Percentiles rank a stretch among this genome's conserved stretches.
phyloP scores from a whole-genome alignment of 2,329 filamentous ascomycete species.

The Aureobasidium sp. region DNA sequence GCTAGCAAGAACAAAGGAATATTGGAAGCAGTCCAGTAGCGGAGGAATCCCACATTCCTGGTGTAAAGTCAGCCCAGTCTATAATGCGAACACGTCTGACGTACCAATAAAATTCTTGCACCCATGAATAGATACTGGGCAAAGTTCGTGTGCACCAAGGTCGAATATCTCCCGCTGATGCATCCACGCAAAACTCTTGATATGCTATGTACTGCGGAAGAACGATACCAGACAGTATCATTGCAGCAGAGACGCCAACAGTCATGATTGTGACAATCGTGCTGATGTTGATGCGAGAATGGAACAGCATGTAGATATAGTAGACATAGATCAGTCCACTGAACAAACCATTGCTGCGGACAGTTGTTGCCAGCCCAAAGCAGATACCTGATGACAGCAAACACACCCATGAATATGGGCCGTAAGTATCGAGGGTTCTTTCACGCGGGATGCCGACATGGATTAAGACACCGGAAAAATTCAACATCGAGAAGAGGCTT shows the following conservation, averaged over 20 bases:
- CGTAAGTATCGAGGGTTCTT: neutral
- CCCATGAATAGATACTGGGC: constrained; percentile 86
- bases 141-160: constrained; percentile 69
- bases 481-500: constrained; percentile 68
- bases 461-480: constrained; percentile 64
- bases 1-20: constrained; percentile 82
- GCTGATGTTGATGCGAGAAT: constrained; percentile 16
- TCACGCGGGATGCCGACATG: constrained; percentile 38
- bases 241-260: constrained; percentile 58
- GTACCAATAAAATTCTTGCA: constrained; percentile 86
- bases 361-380: constrained; percentile 65
- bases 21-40: constrained; percentile 85
- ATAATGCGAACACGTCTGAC: neutral
- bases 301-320: constrained; percentile 26
- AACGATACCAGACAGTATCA: constrained; percentile 60
- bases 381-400: constrained; percentile 23
- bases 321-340: constrained; percentile 69
- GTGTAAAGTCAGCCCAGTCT: neutral
- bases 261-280: constrained; percentile 23
- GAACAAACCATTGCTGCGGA: constrained; percentile 81
- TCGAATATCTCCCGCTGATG: constrained; percentile 33
- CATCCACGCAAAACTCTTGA: constrained; percentile 55
- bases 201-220: constrained; percentile 73
- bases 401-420: neutral
- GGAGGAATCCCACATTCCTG: constrained; percentile 81